These are phyloP conservation scores for Salix koriyanagi DNA, from an alignment of 345 rosid species.

Conservation along the genomic window DNA sequence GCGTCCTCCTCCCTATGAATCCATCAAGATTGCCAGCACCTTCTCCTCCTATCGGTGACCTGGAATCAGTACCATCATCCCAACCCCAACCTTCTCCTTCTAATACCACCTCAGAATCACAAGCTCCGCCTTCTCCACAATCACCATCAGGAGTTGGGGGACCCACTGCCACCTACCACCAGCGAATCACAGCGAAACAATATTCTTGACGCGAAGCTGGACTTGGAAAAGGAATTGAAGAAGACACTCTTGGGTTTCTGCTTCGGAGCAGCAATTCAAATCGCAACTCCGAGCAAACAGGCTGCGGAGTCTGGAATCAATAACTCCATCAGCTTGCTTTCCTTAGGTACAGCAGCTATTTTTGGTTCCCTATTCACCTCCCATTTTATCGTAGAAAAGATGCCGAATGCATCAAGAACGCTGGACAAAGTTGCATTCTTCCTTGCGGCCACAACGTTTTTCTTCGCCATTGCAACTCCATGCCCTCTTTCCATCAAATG, in stretches of 20 bases:
- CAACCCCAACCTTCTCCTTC: too few relatives aligned
- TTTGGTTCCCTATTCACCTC: neutral
- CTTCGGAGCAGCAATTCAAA: too few relatives aligned
- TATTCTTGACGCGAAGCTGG: neutral
- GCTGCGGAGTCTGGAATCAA: too few relatives aligned
- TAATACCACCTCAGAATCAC: neutral
- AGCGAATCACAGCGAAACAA: neutral
- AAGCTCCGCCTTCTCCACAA: too few relatives aligned
- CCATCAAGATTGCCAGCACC: too few relatives aligned
- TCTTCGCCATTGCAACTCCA: neutral
- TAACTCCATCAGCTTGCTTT: fast-evolving
- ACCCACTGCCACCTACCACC: neutral
- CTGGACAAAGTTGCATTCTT: neutral
- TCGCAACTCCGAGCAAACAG: fast-evolving
- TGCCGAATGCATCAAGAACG: neutral
- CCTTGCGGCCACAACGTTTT: neutral
- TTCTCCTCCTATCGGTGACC: too few relatives aligned
- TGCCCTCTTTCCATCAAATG: neutral
- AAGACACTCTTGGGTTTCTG: too few relatives aligned
- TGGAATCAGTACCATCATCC: too few relatives aligned
- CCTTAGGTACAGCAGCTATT: fast-evolving
- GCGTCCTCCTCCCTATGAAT: too few relatives aligned
- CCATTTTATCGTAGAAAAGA: neutral
- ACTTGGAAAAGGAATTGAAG: neutral
- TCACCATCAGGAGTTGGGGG: neutral